Base-by-base conservation (phyloP, 495 filamentous ascomycete genomes). In the Penicillium odoratum region DNA sequence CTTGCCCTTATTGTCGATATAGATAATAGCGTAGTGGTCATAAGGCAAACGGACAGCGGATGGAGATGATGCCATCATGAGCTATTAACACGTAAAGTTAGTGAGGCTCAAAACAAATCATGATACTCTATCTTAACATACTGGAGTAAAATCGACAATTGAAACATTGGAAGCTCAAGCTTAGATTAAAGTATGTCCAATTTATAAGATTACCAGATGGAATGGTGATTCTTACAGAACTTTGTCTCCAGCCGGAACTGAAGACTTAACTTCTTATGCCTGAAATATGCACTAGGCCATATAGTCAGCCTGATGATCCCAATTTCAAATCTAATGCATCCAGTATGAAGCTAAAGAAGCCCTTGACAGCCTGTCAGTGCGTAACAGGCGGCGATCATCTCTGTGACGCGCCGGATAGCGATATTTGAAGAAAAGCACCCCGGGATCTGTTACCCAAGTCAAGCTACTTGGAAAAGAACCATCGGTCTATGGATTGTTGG, bases 21-120 rank as follows among this genome's bases (percentile, higher is more conserved):
- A 79, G 49, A 79, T 76, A 64, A 78, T 56, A 44, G 76, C 74
- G 43, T 72, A 79, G 53, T 74, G 73, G 3, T 65, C 44, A 60
- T 66, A 74, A 18, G 75, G 73, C 31, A 76, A 53, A 46, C 69
- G 67, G 51, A 68, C 57, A 7, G 69, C 51, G 40, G 71, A 38
- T 13, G 63, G 69, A 48, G 67, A 53, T 21, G 64, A 50, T 28
- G 64, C 30, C 59, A 68, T 67, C 72, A 76, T 74, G 7, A 69
- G 55, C 75, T 77, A 21, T n/a, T n/a, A n/a, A n/a, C n/a, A 15
- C 26, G 8, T 11, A 52, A 7, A 7, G 1, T 10, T 7, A 25
- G 2, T 40, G 0, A 30, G 43, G 26, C 10, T 51, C 18, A 40
- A 5, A 0, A 21, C n/a, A n/a, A n/a, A n/a, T n/a, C n/a, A 11